Evolutionary conservation across 768 basidiomycete species (phyloP), one percentile per base, ranked within the genome.

Genomic region (Lyophyllum semitale): DNA sequence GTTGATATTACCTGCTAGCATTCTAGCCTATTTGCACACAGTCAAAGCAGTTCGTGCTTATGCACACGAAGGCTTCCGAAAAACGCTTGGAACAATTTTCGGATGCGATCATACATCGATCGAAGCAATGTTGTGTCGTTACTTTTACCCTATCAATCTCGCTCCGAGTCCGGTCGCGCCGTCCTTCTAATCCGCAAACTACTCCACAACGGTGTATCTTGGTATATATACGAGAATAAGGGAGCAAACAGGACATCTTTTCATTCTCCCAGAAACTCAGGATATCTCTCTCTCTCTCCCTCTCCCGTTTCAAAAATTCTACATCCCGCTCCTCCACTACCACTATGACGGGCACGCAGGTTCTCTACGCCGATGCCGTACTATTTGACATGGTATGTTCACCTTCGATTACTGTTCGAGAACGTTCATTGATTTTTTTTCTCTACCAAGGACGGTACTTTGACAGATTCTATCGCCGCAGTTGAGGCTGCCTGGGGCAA

Each of bases 401-500:
- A 35, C 32, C 20, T n/a, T 25, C 48, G 48, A 32, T 43, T 37
- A 32, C 45, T 23, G 47, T 41, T 42, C 22, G n/a, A n/a, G 29
- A 15, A 45, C 32, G 27, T 18, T 51, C 46, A 49, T 64, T 71
- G 58, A 72, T 63, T 8, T n/a, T 61, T n/a, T 66, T 52, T 37
- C 41, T 45, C 59, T 48, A 32, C 12, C 45, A 51, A 85, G 85
- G 84, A 87, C 65, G 86, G 85, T 41, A 89, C 87, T 15, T 76
- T 89, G 50, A 88, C 87, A 40, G 87, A 89, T 67, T 88, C 86
- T 17, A 89, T 89, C 66, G 71, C 82, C 18, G 84, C 86, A 3
- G 87, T 89, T 57, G 87, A 89, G 66, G 85, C 85, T 3, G 88
- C 88, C 3, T 90, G 88, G 88, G 81, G 82, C 27, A 83, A 83